Evolutionary conservation across 2,329 filamentous ascomycete species (phyloP), one percentile per base, ranked within the genome.

Genomic region (Thelonectria blattea): DNA sequence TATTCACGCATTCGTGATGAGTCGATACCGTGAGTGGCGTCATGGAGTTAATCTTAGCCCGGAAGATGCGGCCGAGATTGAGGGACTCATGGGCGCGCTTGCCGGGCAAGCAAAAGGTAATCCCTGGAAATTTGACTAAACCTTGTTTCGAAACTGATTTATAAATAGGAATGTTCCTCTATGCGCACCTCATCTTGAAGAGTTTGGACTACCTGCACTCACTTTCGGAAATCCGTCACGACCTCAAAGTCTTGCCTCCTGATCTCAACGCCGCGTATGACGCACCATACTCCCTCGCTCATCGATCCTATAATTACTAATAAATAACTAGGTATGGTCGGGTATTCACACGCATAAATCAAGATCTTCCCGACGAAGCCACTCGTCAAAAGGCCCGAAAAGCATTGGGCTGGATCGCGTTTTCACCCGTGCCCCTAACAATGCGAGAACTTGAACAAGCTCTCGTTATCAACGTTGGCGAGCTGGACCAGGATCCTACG

Each of bases 241-340:
- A 64, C 32, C 55, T 63, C 15, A 52, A 39, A 50, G 27, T 30
- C 27, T 10, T 30, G 27, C 27, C 27, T 30, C 5, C 27, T 7
- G 27, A 30, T 30, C 27, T 30, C 27, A 30, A 30, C 27, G 27
- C 27, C 9, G 27, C 27, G 27, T 30, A 30, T 30, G 8, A 45
- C 18, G 3, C 17, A 9, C 17, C 11, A 14, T 10, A 45, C 20
- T 22, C 74, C 73, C 74, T 56, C 17, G 18, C 12, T 1, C 11
- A 17, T 1, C 7, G 12, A n/a, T 5, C 2, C 6, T 17, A 2
- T 24, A n/a, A 15, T 12, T 24, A 10, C 30, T 39, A 22, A 22
- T 24, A 45, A 14, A 4, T 20, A 24, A 14, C 22, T 10, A 58
- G 49, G 17, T 58, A 58, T 20, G 3, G 45, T 11, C 20, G 56